Evolutionary conservation across 805 yeast genomes (phyloP).

Genomic region (Candida insectorum): DNA sequence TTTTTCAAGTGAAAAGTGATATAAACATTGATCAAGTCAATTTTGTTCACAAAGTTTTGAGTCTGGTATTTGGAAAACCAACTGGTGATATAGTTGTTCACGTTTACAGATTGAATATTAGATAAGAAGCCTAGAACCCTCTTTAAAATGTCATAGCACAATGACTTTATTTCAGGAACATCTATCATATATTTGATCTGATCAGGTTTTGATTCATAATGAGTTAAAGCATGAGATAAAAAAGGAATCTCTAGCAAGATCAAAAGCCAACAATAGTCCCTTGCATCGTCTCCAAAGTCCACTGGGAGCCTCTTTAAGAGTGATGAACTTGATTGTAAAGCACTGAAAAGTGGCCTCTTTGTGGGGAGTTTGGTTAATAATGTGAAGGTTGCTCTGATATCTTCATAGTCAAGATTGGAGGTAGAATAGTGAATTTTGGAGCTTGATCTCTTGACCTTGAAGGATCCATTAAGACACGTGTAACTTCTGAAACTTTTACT

Average conservation of each 20-base stretch:
- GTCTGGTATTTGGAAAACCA: slow-evolving; percentile 52
- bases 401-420: slow-evolving; percentile 49
- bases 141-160: slow-evolving; percentile 69
- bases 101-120: slow-evolving; percentile 36
- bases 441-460: slow-evolving; percentile 29
- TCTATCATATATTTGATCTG: slow-evolving; percentile 29
- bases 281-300: slow-evolving; percentile 38
- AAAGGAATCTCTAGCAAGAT: slow-evolving; percentile 70
- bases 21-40: slow-evolving; percentile 71
- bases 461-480: slow-evolving; percentile 52
- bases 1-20: slow-evolving; percentile 72
- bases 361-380: slow-evolving; percentile 53
- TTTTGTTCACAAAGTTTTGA: slow-evolving; percentile 45
- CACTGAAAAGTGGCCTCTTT: slow-evolving; percentile 53
- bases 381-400: slow-evolving; percentile 45
- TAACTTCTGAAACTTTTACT: slow-evolving; percentile 46
- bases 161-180: slow-evolving; percentile 49
- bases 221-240: slow-evolving; percentile 45
- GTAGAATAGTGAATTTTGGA: slow-evolving; percentile 37
- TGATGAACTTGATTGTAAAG: slow-evolving; percentile 50
- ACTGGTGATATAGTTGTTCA: slow-evolving; percentile 43
- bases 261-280: slow-evolving; percentile 54
- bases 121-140: slow-evolving; percentile 67
- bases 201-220: slow-evolving; percentile 15
- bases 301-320: slow-evolving; percentile 47